These are phyloP conservation scores for Elsinoe perseae DNA, from an alignment of 2,329 filamentous ascomycete genomes.

Conservation along the genomic window DNA sequence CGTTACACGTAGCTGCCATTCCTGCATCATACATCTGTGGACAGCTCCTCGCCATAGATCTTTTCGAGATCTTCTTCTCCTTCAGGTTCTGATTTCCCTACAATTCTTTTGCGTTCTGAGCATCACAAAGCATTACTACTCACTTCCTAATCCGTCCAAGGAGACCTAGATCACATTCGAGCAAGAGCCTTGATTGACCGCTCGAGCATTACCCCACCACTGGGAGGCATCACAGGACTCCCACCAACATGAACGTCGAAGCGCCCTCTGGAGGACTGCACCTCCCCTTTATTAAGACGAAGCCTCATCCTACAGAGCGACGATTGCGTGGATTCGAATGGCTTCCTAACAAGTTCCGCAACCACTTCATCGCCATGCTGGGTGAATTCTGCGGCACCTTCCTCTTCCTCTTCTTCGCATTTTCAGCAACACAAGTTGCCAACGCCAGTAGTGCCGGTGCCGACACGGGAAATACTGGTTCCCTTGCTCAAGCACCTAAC, in stretches of 20 bases:
- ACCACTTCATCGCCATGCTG: constrained; percentile 36
- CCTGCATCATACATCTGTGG: constrained; percentile 3
- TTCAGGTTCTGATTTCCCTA: constrained; percentile 10
- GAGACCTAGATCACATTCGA: constrained; percentile 11
- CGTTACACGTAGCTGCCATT: constrained; percentile 12
- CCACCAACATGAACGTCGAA: constrained; percentile 35
- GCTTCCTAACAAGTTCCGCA: constrained; percentile 37
- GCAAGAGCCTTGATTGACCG: constrained; percentile 13
- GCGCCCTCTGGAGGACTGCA: constrained; percentile 30
- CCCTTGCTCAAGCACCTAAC: constrained; percentile 30
- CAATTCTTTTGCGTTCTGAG: constrained; percentile 9
- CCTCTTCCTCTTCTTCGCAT: constrained; percentile 39
- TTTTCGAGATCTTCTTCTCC: constrained; percentile 7
- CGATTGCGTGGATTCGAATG: constrained; percentile 35
- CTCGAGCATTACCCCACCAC: constrained; percentile 11
- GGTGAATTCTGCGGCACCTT: constrained; percentile 41
- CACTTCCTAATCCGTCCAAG: not conserved
- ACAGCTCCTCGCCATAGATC: constrained; percentile 8
- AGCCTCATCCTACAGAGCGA: constrained; percentile 25
- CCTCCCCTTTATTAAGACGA: constrained; percentile 33
- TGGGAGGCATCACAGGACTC: not conserved
- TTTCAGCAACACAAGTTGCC: constrained; percentile 35
- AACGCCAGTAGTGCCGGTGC: constrained; percentile 30
- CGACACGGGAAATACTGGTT: constrained; percentile 21
- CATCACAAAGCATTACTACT: constrained; percentile 11